These are phyloP conservation scores for Ophiostoma perfectum DNA, from an alignment of 2,329 filamentous ascomycete species.

Conservation along the genomic window DNA sequence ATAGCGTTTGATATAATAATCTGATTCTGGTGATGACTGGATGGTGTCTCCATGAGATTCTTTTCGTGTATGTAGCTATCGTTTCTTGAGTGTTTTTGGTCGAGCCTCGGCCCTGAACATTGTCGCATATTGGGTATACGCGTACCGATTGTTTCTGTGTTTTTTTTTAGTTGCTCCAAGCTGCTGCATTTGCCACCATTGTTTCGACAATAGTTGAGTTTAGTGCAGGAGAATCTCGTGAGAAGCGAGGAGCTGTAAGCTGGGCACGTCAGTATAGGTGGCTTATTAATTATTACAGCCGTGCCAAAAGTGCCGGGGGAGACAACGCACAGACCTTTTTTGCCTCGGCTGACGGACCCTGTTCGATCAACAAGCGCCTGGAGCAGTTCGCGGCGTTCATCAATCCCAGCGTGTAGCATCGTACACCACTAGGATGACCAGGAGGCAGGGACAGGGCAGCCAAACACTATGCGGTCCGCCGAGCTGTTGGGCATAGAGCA, in stretches of 20 bases:
- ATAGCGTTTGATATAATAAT: background rate
- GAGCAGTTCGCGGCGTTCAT: slow-evolving; percentile 24
- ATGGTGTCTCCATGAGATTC: background rate
- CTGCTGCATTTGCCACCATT: no score
- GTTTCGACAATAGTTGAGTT: no score
- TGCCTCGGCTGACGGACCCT: slow-evolving; percentile 26
- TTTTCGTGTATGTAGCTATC: no score
- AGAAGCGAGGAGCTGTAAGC: no score
- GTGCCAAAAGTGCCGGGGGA: slow-evolving; percentile 18
- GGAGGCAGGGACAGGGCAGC: slow-evolving; percentile 1
- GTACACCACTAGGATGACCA: slow-evolving; percentile 6
- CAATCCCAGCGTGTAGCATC: slow-evolving; percentile 26
- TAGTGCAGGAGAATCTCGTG: no score
- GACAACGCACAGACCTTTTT: slow-evolving; percentile 31
- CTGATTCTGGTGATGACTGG: background rate
- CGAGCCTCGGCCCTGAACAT: no score
- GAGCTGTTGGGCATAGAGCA: background rate
- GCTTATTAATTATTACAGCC: background rate
- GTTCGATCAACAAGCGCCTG: slow-evolving; percentile 26
- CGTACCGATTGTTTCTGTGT: no score
- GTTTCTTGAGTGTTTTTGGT: no score
- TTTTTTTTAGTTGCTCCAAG: no score
- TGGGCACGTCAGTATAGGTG: no score
- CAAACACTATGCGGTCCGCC: background rate
- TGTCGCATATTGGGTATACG: no score